Conservation (phyloP, 2,329 filamentous ascomycete genomes). For the Diaporthe helianthi region DNA sequence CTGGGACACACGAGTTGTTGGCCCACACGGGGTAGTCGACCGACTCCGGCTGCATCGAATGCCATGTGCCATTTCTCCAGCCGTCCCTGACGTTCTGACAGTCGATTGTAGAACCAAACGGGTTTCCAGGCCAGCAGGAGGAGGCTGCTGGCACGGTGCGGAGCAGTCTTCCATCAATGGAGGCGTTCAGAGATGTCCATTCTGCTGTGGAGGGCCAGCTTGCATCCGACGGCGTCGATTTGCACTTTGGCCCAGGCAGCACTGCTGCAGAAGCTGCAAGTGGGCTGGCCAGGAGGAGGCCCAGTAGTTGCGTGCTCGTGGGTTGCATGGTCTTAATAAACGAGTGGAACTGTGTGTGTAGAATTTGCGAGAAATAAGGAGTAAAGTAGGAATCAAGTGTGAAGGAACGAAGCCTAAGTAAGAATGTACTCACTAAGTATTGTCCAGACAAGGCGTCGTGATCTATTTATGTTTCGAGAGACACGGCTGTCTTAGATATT, state of each 20-base stretch:
- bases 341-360: neutral
- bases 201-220: neutral
- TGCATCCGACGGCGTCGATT: neutral
- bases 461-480: neutral
- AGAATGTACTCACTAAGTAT: neutral
- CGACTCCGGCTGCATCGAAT: neutral
- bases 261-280: neutral
- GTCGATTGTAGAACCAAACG: neutral
- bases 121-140: neutral
- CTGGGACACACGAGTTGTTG: slow-evolving; percentile 5
- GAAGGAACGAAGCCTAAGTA: neutral
- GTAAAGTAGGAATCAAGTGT: too few species aligned
- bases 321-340: neutral
- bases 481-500: neutral
- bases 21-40: neutral
- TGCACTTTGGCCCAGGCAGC: neutral
- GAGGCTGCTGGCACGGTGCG: slow-evolving; percentile 1
- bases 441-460: neutral
- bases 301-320: neutral
- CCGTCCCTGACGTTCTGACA: neutral
- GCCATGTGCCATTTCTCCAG: neutral
- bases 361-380: too few species aligned
- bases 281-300: neutral
- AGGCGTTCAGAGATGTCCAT: neutral
- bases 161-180: neutral